Conservation (phyloP, 2,329 filamentous ascomycete species). For the Curvularia spicifera region DNA sequence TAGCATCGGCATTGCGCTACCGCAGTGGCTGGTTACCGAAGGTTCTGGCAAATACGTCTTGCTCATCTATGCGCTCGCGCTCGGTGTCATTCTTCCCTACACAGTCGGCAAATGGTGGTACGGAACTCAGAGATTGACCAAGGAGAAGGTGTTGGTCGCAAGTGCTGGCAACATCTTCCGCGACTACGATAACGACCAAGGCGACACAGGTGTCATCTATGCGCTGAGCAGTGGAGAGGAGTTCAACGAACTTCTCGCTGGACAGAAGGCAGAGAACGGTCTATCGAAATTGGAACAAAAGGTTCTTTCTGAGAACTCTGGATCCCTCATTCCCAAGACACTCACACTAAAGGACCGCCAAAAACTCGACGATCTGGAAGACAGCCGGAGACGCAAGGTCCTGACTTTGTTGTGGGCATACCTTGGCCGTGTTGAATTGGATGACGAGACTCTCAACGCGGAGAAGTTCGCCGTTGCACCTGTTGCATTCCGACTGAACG, state of each 20-base stretch:
- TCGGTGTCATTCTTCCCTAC: constrained; percentile 90
- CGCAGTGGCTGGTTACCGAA: constrained; percentile 89
- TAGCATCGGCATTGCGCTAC: constrained; percentile 95
- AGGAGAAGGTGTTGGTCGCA: constrained; percentile 90
- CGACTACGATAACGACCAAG: constrained; percentile 85
- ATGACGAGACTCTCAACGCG: constrained; percentile 76
- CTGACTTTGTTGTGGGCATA: constrained; percentile 94
- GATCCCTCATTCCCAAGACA: constrained; percentile 60
- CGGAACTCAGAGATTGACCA: constrained; percentile 88
- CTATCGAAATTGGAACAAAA: constrained; percentile 84
- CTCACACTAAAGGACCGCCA: constrained; percentile 76
- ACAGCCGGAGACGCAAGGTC: constrained; percentile 80
- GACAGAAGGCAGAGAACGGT: constrained; percentile 78
- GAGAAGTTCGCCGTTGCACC: constrained; percentile 90
- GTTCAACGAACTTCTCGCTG: constrained; percentile 76
- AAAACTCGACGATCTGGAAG: constrained; percentile 80
- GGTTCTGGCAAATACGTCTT: constrained; percentile 96
- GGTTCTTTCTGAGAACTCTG: constrained; percentile 68
- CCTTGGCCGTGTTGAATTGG: constrained; percentile 83
- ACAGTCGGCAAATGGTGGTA: constrained; percentile 99
- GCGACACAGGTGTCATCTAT: constrained; percentile 78
- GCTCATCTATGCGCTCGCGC: constrained; percentile 82
- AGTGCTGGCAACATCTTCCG: constrained; percentile 94
- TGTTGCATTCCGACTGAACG: constrained; percentile 82
- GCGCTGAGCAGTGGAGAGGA: constrained; percentile 87